Conservation (phyloP, 2,329 filamentous ascomycete genomes). For the Arthroderma sp. region DNA sequence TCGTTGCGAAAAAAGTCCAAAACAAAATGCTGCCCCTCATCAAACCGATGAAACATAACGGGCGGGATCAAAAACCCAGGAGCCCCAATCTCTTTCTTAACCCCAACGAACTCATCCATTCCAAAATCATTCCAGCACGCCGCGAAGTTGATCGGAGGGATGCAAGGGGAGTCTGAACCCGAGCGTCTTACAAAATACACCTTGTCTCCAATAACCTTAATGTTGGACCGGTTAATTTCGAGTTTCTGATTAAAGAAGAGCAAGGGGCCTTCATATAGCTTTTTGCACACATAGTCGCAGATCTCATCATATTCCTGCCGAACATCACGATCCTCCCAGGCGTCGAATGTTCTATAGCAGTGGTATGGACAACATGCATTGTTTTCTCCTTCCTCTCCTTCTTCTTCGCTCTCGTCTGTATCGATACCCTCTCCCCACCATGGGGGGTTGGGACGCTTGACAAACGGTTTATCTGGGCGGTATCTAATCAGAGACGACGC, state of each 20-base stretch:
- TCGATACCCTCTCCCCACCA: too few relatives aligned
- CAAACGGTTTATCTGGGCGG: neutral
- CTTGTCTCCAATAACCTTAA: neutral
- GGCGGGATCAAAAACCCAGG: neutral
- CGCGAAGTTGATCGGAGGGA: neutral
- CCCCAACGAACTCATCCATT: neutral
- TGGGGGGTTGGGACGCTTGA: neutral
- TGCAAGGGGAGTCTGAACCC: neutral
- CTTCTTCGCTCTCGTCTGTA: neutral
- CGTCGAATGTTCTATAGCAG: neutral
- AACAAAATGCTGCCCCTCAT: neutral
- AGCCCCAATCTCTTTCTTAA: neutral
- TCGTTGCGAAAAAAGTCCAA: conserved; percentile 1
- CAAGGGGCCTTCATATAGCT: neutral
- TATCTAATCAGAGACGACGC: neutral
- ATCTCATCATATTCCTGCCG: neutral
- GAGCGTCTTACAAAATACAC: neutral
- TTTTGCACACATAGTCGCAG: neutral
- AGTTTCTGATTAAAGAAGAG: neutral
- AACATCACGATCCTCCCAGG: neutral
- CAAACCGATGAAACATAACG: neutral
- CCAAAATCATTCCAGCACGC: neutral
- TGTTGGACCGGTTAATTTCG: neutral
- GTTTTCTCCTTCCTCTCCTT: neutral
- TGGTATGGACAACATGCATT: neutral